A percentile compares a stretch with the other conserved stretches of the same genome.
Conservation (phyloP, 805 yeast species). For the Metschnikowia gelsemii region DNA sequence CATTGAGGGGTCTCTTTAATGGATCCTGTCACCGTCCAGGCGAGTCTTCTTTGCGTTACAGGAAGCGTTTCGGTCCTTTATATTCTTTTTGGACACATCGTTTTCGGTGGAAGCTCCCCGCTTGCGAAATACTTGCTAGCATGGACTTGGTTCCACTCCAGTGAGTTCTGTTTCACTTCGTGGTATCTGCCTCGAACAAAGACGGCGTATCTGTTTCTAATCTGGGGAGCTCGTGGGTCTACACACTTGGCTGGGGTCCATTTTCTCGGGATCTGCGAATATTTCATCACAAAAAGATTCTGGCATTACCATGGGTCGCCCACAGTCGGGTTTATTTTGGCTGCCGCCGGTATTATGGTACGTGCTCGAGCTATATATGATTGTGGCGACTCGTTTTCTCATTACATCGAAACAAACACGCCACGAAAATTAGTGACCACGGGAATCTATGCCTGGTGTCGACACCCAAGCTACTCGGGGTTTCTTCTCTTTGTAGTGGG, state of each 20-base stretch:
- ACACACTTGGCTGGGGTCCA: constrained; percentile 32
- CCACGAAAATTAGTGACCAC: constrained; percentile 27
- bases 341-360: constrained; percentile 26
- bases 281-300: constrained; percentile 11
- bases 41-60: constrained; percentile 6
- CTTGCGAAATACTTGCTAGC: constrained; percentile 22
- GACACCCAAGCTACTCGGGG: constrained; percentile 44
- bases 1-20: neutral
- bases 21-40: constrained; percentile 10
- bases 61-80: neutral
- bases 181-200: constrained; percentile 28
- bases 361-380: constrained; percentile 32
- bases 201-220: constrained; percentile 30
- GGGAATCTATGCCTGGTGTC: constrained; percentile 31
- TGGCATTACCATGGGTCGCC: constrained; percentile 7
- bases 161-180: constrained; percentile 30
- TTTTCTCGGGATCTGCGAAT: constrained; percentile 25
- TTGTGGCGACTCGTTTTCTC: constrained; percentile 38
- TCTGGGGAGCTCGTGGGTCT: constrained; percentile 38
- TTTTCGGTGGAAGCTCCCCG: neutral
- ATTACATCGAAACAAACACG: constrained; percentile 23
- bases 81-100: neutral
- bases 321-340: constrained; percentile 19
- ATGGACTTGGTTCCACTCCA: constrained; percentile 24
- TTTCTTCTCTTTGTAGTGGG: constrained; percentile 37